phyloP scores from a whole-genome alignment of 176 grass and related monocot species.

The barley (Hordeum vulgare) region MorexV3_pseudomolecules_assembly NC_058524.1:584351020-584351519 shows the following conservation, averaged over 20 bases:
- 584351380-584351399: slow-evolving; percentile 6
- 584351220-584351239: slow-evolving; percentile 6
- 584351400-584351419: neutral
- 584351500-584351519: slow-evolving; percentile 52
- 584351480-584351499: slow-evolving; percentile 37
- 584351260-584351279: slow-evolving; percentile 74
- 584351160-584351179: neutral
- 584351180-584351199: neutral
- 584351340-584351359: neutral
- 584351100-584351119: slow-evolving; percentile 68
- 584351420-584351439: slow-evolving; percentile 43
- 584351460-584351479: slow-evolving; percentile 60
- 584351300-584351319: slow-evolving; percentile 77
- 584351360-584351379: neutral
- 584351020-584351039: slow-evolving; percentile 42
- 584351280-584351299: slow-evolving; percentile 57
- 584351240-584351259: slow-evolving; percentile 75
- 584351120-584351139: slow-evolving; percentile 18
- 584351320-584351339: slow-evolving; percentile 10
- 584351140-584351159: neutral
- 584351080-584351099: slow-evolving; percentile 51
- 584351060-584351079: slow-evolving; percentile 61
- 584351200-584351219: neutral
- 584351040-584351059: slow-evolving; percentile 57
- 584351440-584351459: slow-evolving; percentile 63